These are phyloP conservation scores for Galeopsis tetrahit DNA, from an alignment of 257 asterid species.

Conservation along the genomic window DNA sequence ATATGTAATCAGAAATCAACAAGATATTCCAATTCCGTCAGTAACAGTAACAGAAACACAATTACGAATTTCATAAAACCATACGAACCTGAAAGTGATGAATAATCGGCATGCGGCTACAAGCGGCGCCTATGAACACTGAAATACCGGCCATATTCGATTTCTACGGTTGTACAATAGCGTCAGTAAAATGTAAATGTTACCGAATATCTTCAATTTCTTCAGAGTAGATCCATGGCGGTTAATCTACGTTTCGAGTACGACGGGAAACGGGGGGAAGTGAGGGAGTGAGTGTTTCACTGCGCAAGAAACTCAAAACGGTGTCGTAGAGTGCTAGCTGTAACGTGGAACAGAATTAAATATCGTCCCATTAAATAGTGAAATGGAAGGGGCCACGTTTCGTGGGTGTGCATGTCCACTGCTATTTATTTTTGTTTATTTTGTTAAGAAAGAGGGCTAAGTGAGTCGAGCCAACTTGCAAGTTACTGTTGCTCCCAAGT, in stretches of 20 bases:
- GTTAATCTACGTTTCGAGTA: slow-evolving; percentile 17
- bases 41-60: neutral
- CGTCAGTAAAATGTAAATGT: neutral
- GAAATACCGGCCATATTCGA: slow-evolving; percentile 61
- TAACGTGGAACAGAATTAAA: slow-evolving; percentile 9
- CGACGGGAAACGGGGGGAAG: neutral
- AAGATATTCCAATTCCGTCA: neutral
- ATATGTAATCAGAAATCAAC: slow-evolving; percentile 6
- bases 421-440: neutral
- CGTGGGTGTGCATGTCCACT: neutral
- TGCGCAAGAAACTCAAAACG: neutral
- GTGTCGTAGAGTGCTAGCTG: slow-evolving; percentile 2
- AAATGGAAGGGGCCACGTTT: slow-evolving; percentile 38
- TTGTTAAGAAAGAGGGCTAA: too few species aligned
- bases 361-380: slow-evolving; percentile 24
- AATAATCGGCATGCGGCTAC: slow-evolving; percentile 54
- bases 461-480: too few species aligned
- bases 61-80: neutral
- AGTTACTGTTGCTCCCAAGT: too few species aligned
- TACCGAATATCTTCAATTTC: neutral
- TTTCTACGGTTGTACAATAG: neutral
- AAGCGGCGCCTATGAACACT: slow-evolving; percentile 54
- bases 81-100: slow-evolving; percentile 56
- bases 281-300: neutral
- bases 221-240: neutral